Conservation (phyloP, 2,329 filamentous ascomycete genomes). For the Fusarium palustre region DNA sequence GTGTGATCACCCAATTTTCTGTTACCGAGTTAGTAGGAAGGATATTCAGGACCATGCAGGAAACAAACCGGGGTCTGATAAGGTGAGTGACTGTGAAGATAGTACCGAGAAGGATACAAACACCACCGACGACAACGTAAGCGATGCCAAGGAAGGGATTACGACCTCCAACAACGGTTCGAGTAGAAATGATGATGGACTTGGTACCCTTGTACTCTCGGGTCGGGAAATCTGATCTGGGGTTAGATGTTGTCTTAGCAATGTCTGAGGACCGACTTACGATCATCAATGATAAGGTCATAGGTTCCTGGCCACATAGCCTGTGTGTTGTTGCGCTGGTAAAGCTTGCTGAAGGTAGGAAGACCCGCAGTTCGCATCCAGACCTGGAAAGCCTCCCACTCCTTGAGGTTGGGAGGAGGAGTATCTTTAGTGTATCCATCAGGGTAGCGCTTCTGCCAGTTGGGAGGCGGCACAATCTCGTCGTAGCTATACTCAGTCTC, state of each 20-base stretch:
- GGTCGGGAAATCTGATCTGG: constrained; percentile 78
- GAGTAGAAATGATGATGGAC: constrained; percentile 87
- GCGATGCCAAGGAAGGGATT: constrained; percentile 97
- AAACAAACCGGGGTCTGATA: constrained; percentile 83
- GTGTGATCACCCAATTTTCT: constrained; percentile 98
- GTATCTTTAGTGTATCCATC: constrained; percentile 73
- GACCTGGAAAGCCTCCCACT: constrained; percentile 90
- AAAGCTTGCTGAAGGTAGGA: constrained; percentile 94
- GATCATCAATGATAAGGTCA: constrained; percentile 78
- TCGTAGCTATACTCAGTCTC: constrained; percentile 71
- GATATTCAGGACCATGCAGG: background rate
- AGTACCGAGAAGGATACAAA: constrained; percentile 89
- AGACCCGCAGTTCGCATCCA: constrained; percentile 99
- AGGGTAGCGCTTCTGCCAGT: constrained; percentile 81
- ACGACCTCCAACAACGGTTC: constrained; percentile 92
- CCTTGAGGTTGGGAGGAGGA: constrained; percentile 77
- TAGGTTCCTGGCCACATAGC: constrained; percentile 79
- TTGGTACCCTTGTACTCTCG: constrained; percentile 86
- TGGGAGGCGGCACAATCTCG: constrained; percentile 83
- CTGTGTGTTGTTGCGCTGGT: constrained; percentile 80
- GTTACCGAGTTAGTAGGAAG: constrained; percentile 6
- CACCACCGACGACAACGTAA: constrained; percentile 91
- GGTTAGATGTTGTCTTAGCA: constrained; percentile 10
- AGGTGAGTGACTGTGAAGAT: constrained; percentile 92
- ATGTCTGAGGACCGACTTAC: constrained; percentile 65